A percentile compares a stretch with the other conserved stretches of the same genome.
Evolutionary conservation across 768 basidiomycete genomes (phyloP).

Genomic region (Rickenella mellea): DNA sequence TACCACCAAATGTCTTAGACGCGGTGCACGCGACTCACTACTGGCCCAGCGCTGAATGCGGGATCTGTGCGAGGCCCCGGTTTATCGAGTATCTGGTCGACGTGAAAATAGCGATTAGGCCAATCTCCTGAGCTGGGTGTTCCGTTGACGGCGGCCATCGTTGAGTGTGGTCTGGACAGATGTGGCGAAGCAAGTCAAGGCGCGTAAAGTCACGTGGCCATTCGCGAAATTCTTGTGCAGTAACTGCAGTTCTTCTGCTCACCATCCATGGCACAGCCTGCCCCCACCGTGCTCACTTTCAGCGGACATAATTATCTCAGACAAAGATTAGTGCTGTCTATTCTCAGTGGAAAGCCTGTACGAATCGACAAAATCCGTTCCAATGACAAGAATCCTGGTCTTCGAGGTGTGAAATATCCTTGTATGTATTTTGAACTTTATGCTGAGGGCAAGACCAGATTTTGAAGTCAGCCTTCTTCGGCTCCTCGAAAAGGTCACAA

Average conservation of each 20-base stretch:
- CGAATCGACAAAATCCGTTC: conserved; percentile 82
- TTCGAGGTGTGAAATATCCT: conserved; percentile 55
- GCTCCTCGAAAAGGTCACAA: conserved; percentile 82
- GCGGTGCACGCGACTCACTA: conserved; percentile 34
- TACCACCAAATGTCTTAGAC: conserved; percentile 5
- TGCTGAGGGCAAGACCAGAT: conserved; percentile 34
- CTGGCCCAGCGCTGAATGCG: conserved; percentile 72
- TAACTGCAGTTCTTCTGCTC: neutral
- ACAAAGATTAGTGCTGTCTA: conserved; percentile 77
- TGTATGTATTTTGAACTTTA: conserved; percentile 2
- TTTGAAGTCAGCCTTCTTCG: conserved; percentile 88
- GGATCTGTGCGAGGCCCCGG: conserved; percentile 88
- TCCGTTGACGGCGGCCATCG: conserved; percentile 20
- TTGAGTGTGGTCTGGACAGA: neutral
- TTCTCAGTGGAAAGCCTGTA: conserved; percentile 80
- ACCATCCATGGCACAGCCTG: conserved; percentile 35
- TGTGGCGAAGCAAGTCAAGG: neutral
- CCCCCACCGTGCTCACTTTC: conserved; percentile 41
- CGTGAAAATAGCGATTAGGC: conserved; percentile 63
- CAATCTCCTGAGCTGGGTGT: conserved; percentile 31
- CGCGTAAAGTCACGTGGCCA: neutral
- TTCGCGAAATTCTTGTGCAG: neutral
- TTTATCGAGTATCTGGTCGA: conserved; percentile 79
- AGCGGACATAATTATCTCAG: conserved; percentile 79
- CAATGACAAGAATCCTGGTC: conserved; percentile 89